phyloP scores from a whole-genome alignment of 192 early-diverging fungal genomes.

The Obelidium mucronatum region DNA sequence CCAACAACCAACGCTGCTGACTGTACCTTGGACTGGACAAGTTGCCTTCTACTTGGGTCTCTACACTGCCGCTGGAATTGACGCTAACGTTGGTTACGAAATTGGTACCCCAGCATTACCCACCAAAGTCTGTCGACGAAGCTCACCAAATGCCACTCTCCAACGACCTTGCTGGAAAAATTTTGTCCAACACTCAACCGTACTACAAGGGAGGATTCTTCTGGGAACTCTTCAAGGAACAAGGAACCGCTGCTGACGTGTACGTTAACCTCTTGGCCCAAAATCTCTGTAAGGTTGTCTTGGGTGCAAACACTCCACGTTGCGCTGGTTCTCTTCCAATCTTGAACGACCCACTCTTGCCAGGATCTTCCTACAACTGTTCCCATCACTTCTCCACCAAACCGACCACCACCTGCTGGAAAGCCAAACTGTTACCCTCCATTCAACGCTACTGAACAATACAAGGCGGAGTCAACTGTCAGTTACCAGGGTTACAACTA shows the following conservation, averaged over 20 bases:
- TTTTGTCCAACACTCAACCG: constrained; percentile 24
- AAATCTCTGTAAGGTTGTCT: constrained; percentile 19
- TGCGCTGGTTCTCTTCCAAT: constrained; percentile 25
- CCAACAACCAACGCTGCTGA: neutral
- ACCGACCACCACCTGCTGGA: constrained; percentile 2
- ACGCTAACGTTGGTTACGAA: constrained; percentile 28
- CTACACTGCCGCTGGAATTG: constrained; percentile 2
- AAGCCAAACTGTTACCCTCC: neutral
- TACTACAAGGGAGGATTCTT: constrained; percentile 26
- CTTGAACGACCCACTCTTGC: constrained; percentile 3
- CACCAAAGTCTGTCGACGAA: neutral
- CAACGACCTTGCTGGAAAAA: neutral
- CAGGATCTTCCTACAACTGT: constrained; percentile 4
- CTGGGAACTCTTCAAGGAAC: constrained; percentile 21
- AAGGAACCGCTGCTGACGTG: constrained; percentile 7
- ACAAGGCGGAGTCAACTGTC: neutral
- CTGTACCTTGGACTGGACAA: constrained; percentile 22
- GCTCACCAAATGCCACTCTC: constrained; percentile 15
- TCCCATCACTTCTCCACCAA: neutral
- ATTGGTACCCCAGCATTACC: constrained; percentile 21
- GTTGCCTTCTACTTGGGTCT: constrained; percentile 28
- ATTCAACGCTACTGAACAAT: neutral
- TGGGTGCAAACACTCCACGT: constrained; percentile 24
- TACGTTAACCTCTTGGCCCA: constrained; percentile 2
- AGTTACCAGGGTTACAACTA: constrained; percentile 23